These are phyloP conservation scores for Plenodomus lindquistii DNA, from an alignment of 2,329 filamentous ascomycete genomes.

Conservation along the genomic window DNA sequence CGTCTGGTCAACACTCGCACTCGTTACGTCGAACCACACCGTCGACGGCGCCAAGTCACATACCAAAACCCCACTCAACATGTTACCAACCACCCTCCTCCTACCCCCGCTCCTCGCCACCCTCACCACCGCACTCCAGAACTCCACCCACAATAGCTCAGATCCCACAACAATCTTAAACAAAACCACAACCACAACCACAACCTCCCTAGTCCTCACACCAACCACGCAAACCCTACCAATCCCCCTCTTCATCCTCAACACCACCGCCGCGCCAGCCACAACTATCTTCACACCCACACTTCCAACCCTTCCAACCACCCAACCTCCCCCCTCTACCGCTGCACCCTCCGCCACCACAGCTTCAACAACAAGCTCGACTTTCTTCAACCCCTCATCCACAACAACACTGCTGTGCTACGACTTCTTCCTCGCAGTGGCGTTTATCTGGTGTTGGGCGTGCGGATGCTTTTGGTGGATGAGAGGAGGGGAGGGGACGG, in stretches of 20 bases:
- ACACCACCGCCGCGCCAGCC: neutral
- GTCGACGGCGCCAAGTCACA: neutral
- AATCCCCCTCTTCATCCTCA: neutral
- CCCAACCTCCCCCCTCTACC: neutral
- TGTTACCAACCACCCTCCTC: neutral
- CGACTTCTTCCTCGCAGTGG: slow-evolving; percentile 13
- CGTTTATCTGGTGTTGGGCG: slow-evolving; percentile 18
- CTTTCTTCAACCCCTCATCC: slow-evolving; percentile 8
- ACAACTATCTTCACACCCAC: neutral
- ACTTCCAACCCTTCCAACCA: neutral
- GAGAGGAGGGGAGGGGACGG: slow-evolving; percentile 3
- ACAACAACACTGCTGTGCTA: slow-evolving; percentile 22
- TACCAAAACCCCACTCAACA: neutral
- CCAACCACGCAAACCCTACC: neutral
- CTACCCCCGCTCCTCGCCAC: neutral
- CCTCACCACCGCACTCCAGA: neutral
- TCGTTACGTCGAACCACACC: neutral
- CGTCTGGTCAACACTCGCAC: neutral
- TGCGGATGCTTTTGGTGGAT: slow-evolving; percentile 11
- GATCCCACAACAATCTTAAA: neutral
- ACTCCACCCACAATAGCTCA: neutral
- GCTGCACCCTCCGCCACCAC: neutral
- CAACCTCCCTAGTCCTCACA: neutral
- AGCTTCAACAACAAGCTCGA: too few species aligned
- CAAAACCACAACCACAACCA: neutral